phyloP scores from a whole-genome alignment of 257 asterid genomes.

The Nicotiana otophora region DNA sequence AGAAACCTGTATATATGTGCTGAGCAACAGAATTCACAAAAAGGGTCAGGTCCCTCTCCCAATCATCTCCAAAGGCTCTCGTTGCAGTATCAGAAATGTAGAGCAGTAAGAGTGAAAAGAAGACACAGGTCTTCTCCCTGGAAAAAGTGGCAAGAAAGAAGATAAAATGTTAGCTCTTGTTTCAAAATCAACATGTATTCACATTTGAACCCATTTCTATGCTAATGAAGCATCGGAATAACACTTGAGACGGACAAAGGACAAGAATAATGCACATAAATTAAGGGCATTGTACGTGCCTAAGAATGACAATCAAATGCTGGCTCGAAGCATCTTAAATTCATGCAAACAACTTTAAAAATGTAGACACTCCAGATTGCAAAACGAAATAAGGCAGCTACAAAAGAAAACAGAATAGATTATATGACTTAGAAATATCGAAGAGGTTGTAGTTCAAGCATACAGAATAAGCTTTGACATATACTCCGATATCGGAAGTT shows the following conservation, averaged over 20 bases:
- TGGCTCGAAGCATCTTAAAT: not conserved
- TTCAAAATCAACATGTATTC: not conserved
- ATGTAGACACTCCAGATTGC: not conserved
- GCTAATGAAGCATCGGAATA: not conserved
- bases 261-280: not conserved
- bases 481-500: not conserved
- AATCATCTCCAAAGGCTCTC: constrained; percentile 20
- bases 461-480: not conserved
- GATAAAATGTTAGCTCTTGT: constrained; percentile 12
- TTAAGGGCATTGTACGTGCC: not conserved
- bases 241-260: not conserved
- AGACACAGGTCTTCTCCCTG: constrained; percentile 75
- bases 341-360: constrained; percentile 1
- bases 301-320: not conserved
- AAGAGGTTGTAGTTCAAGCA: not conserved
- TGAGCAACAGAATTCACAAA: constrained; percentile 36
- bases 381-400: not conserved
- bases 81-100: constrained; percentile 40
- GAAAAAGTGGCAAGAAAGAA: constrained; percentile 15
- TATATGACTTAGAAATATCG: not conserved
- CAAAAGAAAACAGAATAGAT: not conserved
- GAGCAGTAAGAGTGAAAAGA: constrained; percentile 57
- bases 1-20: constrained; percentile 50
- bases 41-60: constrained; percentile 26
- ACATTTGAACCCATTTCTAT: not conserved